phyloP scores from a whole-genome alignment of 73 alveolate genomes.

The Blepharisma stoltei region DNA sequence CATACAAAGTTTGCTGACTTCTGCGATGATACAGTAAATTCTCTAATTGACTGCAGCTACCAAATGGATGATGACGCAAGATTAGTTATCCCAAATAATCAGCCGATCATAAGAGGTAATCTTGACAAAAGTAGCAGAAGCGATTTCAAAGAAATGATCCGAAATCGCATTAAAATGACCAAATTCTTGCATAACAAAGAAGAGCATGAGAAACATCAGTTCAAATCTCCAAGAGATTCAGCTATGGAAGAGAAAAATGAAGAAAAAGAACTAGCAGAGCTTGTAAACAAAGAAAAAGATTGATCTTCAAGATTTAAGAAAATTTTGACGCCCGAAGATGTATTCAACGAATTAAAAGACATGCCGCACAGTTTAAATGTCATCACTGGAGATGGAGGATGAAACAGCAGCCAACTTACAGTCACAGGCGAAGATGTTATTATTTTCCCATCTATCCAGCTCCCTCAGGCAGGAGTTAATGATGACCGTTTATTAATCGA shows the following conservation, averaged over 20 bases:
- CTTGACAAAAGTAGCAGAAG: background rate
- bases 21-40: slow-evolving; percentile 45
- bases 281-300: slow-evolving; percentile 24
- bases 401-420: background rate
- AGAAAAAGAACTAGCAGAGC: slow-evolving; percentile 33
- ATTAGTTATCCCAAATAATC: slow-evolving; percentile 29
- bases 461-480: slow-evolving; percentile 33
- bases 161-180: background rate
- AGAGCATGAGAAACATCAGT: background rate
- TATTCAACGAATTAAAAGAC: slow-evolving; percentile 25
- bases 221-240: background rate
- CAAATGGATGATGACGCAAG: slow-evolving; percentile 40
- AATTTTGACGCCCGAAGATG: slow-evolving; percentile 18
- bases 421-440: slow-evolving; percentile 41
- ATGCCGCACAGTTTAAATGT: background rate
- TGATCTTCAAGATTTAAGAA: background rate
- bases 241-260: slow-evolving; percentile 42
- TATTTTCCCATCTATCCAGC: slow-evolving; percentile 56
- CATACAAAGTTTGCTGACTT: slow-evolving; percentile 50
- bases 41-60: slow-evolving; percentile 26
- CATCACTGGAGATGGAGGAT: background rate
- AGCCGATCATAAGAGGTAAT: background rate
- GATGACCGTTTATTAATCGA: slow-evolving; percentile 53
- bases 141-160: background rate
- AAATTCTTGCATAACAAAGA: background rate